phyloP scores from a whole-genome alignment of 257 asterid genomes.

The Solanum pennellii region DNA sequence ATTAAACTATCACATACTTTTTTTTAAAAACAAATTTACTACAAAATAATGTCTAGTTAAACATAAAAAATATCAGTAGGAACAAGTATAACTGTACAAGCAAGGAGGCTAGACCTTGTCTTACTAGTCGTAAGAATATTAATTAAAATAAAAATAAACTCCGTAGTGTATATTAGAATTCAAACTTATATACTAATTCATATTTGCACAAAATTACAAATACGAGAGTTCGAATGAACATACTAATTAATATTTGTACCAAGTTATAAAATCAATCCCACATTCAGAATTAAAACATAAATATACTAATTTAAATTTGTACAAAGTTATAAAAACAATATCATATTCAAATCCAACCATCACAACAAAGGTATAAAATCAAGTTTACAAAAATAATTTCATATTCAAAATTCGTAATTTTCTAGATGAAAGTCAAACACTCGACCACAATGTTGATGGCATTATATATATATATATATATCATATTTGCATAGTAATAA shows the following conservation, averaged over 20 bases:
- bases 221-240: neutral
- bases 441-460: too few species aligned
- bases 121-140: too few species aligned
- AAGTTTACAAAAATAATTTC: too few species aligned
- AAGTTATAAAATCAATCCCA: neutral
- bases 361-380: too few species aligned
- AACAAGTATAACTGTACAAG: too few species aligned
- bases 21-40: fast-evolving
- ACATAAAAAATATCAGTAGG: too few species aligned
- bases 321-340: fast-evolving
- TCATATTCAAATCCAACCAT: neutral
- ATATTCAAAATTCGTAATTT: too few species aligned
- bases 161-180: neutral
- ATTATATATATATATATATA: too few species aligned
- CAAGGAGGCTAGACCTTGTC: too few species aligned
- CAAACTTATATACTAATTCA: neutral
- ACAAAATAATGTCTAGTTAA: too few species aligned
- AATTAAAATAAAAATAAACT: too few species aligned
- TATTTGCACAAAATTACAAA: neutral
- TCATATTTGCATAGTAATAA: neutral
- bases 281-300: fast-evolving
- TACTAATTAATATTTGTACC: neutral
- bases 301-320: neutral
- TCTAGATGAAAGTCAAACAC: fast-evolving
- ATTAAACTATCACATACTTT: neutral